A percentile compares a stretch with the other conserved stretches of the same genome.
Conservation (phyloP, 768 basidiomycete genomes). For the Cytidiella melzeri region DNA sequence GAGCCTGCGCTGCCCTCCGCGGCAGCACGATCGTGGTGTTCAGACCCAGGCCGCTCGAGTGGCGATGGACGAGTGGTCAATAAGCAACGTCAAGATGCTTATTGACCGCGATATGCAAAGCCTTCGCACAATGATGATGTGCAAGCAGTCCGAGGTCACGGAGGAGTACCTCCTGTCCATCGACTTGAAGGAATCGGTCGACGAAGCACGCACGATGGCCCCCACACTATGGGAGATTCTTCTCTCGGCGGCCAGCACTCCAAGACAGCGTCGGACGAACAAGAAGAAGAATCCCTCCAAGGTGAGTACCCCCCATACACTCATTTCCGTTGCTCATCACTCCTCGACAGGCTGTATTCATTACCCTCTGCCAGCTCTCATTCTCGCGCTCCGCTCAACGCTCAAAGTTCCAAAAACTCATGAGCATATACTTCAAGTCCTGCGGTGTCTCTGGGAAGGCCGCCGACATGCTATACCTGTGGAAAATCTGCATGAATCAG, state of each 20-base stretch:
- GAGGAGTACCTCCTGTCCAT: constrained; percentile 4
- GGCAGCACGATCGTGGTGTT: constrained; percentile 1
- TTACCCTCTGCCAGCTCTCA: background rate
- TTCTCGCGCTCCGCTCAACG: constrained; percentile 7
- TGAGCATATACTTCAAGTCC: constrained; percentile 32
- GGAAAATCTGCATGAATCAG: too few relatives aligned
- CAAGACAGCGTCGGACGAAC: constrained; percentile 3
- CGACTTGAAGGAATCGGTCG: background rate
- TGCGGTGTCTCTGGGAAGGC: too few relatives aligned
- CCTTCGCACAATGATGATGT: background rate
- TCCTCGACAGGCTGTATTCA: constrained; percentile 1
- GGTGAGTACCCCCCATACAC: background rate
- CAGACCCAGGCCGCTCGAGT: background rate
- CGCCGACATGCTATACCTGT: too few relatives aligned
- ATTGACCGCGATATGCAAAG: constrained; percentile 4
- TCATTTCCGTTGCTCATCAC: background rate
- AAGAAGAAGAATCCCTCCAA: constrained; percentile 5
- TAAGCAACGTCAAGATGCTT: background rate
- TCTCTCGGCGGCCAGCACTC: constrained; percentile 4
- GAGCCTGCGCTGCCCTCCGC: too few relatives aligned
- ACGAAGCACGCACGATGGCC: background rate
- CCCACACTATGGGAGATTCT: constrained; percentile 5
- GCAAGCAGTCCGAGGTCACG: background rate
- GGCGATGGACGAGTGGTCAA: background rate
- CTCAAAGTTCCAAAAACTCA: constrained; percentile 23